Evolutionary conservation across 164 flowering plant species (phyloP).

Genomic region (Sedum album): DNA sequence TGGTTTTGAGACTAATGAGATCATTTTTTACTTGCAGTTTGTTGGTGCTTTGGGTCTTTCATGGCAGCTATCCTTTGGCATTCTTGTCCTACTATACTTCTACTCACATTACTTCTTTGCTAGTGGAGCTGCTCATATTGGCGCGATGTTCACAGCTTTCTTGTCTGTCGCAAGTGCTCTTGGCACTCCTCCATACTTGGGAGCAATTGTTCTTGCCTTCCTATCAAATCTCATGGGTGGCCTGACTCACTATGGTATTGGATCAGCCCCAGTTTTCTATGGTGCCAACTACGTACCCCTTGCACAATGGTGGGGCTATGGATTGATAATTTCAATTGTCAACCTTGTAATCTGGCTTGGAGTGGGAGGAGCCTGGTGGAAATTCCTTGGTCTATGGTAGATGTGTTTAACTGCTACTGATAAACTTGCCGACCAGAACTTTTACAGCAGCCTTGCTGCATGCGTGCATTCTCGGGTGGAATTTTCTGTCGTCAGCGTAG

Average conservation of each 20-base stretch:
- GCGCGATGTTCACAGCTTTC: conserved; percentile 87
- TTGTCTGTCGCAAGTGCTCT: conserved; percentile 83
- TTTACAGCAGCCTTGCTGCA: too few relatives aligned
- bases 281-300: conserved; percentile 46
- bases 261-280: conserved; percentile 89
- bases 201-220: conserved; percentile 76
- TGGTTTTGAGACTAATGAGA: neutral
- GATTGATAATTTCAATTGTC: conserved; percentile 57
- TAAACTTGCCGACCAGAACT: neutral
- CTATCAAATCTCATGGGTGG: conserved; percentile 90
- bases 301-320: conserved; percentile 14
- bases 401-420: neutral
- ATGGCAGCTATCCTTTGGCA: conserved; percentile 75
- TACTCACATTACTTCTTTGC: conserved; percentile 84
- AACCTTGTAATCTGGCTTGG: conserved; percentile 67
- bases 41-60: conserved; percentile 43
- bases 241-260: conserved; percentile 87
- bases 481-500: too few relatives aligned
- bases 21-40: neutral
- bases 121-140: conserved; percentile 91
- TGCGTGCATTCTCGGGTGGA: too few relatives aligned
- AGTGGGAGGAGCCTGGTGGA: conserved; percentile 84
- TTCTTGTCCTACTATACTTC: conserved; percentile 83
- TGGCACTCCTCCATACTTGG: conserved; percentile 68
- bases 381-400: conserved; percentile 59